These are phyloP conservation scores for Paramecium octaurelia DNA, from an alignment of 73 alveolate species.

Conservation along the genomic window DNA sequence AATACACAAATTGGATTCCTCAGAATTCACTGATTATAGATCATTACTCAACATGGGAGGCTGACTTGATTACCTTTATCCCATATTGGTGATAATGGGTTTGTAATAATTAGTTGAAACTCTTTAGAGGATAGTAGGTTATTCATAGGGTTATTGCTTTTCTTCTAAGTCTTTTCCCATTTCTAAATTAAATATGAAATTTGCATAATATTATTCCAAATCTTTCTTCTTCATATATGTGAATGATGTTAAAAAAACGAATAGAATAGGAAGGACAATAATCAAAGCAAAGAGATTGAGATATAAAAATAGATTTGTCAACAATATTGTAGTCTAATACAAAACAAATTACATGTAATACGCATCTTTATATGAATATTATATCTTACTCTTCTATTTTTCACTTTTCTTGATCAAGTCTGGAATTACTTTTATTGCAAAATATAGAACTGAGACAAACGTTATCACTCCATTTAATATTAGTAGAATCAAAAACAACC, in stretches of 20 bases:
- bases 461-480: not conserved
- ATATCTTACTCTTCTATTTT: not conserved
- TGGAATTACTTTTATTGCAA: not conserved
- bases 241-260: not conserved
- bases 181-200: not conserved
- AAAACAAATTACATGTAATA: not conserved
- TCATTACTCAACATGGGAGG: not conserved
- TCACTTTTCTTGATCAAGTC: not conserved
- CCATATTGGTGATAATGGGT: not conserved
- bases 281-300: not conserved
- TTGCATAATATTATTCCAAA: not conserved
- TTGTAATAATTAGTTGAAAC: slow-evolving; percentile 18
- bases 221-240: not conserved
- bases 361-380: not conserved
- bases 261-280: not conserved
- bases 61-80: not conserved
- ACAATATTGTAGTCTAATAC: not conserved
- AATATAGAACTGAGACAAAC: not conserved
- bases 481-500: not conserved
- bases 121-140: not conserved
- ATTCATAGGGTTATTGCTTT: not conserved
- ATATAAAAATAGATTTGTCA: not conserved
- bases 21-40: not conserved
- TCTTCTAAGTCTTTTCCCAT: not conserved
- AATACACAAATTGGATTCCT: not conserved